Base-by-base conservation (phyloP, 225 moss, liverwort and hornwort species). In the Bryoerythrophyllum caledonicum region DNA sequence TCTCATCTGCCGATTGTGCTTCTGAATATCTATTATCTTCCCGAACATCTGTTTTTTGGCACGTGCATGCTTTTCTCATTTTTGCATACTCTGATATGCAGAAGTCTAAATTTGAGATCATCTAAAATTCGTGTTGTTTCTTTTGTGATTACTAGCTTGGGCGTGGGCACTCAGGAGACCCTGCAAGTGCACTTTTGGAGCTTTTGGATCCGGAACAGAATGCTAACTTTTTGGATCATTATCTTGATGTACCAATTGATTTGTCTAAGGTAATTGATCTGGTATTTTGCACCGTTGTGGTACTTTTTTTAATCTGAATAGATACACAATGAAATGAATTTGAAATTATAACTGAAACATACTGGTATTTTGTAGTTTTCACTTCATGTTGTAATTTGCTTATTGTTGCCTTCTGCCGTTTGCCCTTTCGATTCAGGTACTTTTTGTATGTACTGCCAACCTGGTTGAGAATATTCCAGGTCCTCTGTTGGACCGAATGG, bases 141-240 rank as follows among this genome's bases (percentile, higher is more conserved):
- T 40, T 65, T 48, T 65, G 54, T 57, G 74, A 55, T 57, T 51
- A 53, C 57, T 55, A 97, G 97, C 85, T 97, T 68, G 97, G 97
- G 27, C 97, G 93, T 73, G 97, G 97, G 61, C 90, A 94, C 76
- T 84, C 94, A 79, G 97, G 97, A 86, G 97, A 97, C 56, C 97
- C 97, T 78, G 97, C 97, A 12, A 94, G 97, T 79, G 97, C 97
- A 19, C 94, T 97, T 70, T 65, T 97, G 74, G 97, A 97, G 84
- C 89, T 97, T 70, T 75, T 97, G 63, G 97, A 97, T 79, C 97
- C 97, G 74, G 97, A 97, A 84, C 97, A 97, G 74, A 97, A 97
- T 86, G 94, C 94, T 32, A 97, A 97, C 81, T 97, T 97, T 65
- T 85, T 85, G 78, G 85, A 85, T 75, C 96, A 96, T 83, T 96